Percentiles rank a stretch among this genome's conserved stretches.
Evolutionary conservation across 805 yeast species (phyloP).

Genomic region (Wilhelminamyces savonicus): DNA sequence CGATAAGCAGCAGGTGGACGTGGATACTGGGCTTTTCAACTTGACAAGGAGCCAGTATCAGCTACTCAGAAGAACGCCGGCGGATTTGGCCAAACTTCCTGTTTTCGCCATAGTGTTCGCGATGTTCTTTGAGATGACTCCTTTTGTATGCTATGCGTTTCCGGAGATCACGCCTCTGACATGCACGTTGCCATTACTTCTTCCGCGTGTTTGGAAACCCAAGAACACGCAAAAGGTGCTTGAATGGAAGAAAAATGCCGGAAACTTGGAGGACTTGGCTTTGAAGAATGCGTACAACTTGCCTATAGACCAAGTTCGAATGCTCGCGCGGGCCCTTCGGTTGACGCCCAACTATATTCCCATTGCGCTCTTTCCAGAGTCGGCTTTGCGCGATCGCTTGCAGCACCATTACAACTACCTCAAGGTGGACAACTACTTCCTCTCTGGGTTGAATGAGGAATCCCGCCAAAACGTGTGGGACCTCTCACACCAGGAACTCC

Average conservation of each 20-base stretch:
- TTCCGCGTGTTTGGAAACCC: slow-evolving; percentile 29
- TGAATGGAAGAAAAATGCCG: slow-evolving; percentile 4
- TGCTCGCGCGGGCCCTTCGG: slow-evolving; percentile 29
- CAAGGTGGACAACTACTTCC: slow-evolving; percentile 46
- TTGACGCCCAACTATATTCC: slow-evolving; percentile 38
- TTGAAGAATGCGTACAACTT: slow-evolving; percentile 44
- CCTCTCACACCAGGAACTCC: slow-evolving; percentile 44
- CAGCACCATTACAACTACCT: slow-evolving; percentile 37
- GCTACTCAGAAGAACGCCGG: slow-evolving; percentile 42
- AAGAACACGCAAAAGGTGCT: slow-evolving; percentile 7
- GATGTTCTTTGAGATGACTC: slow-evolving; percentile 50
- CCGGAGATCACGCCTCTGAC: slow-evolving; percentile 57
- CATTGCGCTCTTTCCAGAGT: slow-evolving; percentile 28
- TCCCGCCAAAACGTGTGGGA: slow-evolving; percentile 36
- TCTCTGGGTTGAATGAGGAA: slow-evolving; percentile 27
- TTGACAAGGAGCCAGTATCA: slow-evolving; percentile 48
- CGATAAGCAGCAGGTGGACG: slow-evolving; percentile 4
- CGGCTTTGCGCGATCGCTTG: slow-evolving; percentile 28
- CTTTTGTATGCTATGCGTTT: slow-evolving; percentile 43
- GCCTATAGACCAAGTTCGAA: slow-evolving; percentile 29
- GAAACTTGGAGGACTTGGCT: slow-evolving; percentile 18
- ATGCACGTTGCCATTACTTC: slow-evolving; percentile 45
- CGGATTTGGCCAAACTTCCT: slow-evolving; percentile 49
- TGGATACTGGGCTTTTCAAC: slow-evolving; percentile 19
- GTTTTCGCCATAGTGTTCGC: slow-evolving; percentile 41